These are phyloP conservation scores for Pythium coloratum DNA, from an alignment of 352 stramenopile genomes.

Conservation along the genomic window DNA sequence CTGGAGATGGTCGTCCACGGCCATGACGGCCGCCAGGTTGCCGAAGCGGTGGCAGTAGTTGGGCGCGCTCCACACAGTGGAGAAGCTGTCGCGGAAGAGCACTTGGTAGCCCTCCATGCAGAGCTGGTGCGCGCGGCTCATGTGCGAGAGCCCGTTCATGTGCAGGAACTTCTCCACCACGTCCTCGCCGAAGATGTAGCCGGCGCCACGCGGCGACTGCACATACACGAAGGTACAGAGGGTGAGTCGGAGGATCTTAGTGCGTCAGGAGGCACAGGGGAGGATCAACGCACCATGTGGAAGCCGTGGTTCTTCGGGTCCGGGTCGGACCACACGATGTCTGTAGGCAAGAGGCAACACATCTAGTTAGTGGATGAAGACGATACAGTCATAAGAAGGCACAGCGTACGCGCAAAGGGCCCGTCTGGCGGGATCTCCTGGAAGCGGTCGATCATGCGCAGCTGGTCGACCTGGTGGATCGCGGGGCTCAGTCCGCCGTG, in stretches of 20 bases:
- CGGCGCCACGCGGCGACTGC: slow-evolving; percentile 71
- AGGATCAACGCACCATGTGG: slow-evolving; percentile 21
- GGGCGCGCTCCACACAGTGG: slow-evolving; percentile 92
- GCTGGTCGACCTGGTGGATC: slow-evolving; percentile 88
- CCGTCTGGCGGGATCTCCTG: slow-evolving; percentile 86
- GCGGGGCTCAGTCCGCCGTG: slow-evolving; percentile 86
- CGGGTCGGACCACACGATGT: slow-evolving; percentile 89
- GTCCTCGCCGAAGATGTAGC: slow-evolving; percentile 88
- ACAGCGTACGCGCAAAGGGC: slow-evolving; percentile 62
- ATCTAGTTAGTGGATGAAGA: not conserved
- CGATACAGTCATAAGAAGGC: too few relatives aligned
- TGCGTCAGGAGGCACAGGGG: not conserved
- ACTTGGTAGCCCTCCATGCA: slow-evolving; percentile 95
- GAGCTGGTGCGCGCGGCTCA: slow-evolving; percentile 86
- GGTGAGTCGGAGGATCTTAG: not conserved
- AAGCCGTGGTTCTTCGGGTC: slow-evolving; percentile 44
- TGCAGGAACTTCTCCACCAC: slow-evolving; percentile 90
- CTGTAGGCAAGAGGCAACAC: not conserved
- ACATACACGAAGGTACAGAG: not conserved
- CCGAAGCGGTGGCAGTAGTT: slow-evolving; percentile 96
- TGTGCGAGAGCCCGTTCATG: slow-evolving; percentile 87
- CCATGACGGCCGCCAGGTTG: slow-evolving; percentile 96
- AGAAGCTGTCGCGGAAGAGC: slow-evolving; percentile 89
- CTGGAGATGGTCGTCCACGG: slow-evolving; percentile 85
- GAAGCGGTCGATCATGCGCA: slow-evolving; percentile 78